A percentile compares a stretch with the other conserved stretches of the same genome.
These are phyloP conservation scores for Yamadazyma phyllophila DNA, from an alignment of 805 yeast genomes.

Conservation along the genomic window DNA sequence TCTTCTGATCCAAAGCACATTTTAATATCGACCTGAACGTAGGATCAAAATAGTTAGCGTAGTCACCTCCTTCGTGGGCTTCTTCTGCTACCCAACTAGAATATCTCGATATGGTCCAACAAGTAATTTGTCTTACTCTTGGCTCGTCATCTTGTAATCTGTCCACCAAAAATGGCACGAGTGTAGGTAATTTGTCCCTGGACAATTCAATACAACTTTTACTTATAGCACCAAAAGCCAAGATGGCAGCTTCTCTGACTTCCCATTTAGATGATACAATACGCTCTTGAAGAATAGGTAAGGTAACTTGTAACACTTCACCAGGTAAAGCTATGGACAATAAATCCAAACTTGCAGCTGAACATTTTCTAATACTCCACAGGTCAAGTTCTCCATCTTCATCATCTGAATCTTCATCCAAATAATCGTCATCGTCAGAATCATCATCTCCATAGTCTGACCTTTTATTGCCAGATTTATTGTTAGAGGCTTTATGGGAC, in stretches of 20 bases:
- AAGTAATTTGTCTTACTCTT: conserved; percentile 85
- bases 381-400: conserved; percentile 64
- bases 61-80: conserved; percentile 59
- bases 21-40: conserved; percentile 73
- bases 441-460: conserved; percentile 16
- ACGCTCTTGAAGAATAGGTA: conserved; percentile 74
- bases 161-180: conserved; percentile 83
- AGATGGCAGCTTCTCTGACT: conserved; percentile 85
- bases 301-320: conserved; percentile 60
- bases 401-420: conserved; percentile 51
- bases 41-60: conserved; percentile 67
- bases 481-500: conserved; percentile 26
- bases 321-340: conserved; percentile 67
- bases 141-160: conserved; percentile 73
- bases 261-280: conserved; percentile 79
- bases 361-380: conserved; percentile 91
- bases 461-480: conserved; percentile 7
- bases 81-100: conserved; percentile 77
- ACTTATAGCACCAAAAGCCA: conserved; percentile 94
- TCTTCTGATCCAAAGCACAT: conserved; percentile 78
- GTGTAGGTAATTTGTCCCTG: conserved; percentile 67
- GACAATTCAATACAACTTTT: conserved; percentile 80
- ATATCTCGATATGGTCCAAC: conserved; percentile 93
- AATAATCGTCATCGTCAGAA: conserved; percentile 28
- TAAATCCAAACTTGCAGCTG: conserved; percentile 89